Conservation (phyloP, 2,329 filamentous ascomycete genomes). For the Myrmaecium sp. region DNA sequence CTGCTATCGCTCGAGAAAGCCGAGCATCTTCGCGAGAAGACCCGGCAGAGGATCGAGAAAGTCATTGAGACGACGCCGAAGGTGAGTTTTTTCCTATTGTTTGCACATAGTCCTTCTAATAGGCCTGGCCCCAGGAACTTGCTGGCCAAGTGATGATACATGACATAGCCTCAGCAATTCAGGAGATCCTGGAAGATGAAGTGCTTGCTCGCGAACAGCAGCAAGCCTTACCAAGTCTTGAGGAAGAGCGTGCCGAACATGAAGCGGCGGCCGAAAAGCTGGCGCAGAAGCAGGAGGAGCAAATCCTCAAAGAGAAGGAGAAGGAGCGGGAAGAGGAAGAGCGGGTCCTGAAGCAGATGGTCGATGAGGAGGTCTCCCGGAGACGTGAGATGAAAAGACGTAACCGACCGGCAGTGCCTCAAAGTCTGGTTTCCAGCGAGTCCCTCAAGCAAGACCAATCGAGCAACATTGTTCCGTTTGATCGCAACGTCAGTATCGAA, state of each 20-base stretch:
- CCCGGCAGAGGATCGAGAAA: constrained; percentile 51
- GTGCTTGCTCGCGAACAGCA: constrained; percentile 59
- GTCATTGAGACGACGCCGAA: constrained; percentile 54
- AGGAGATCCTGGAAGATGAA: constrained; percentile 70
- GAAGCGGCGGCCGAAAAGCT: constrained; percentile 52
- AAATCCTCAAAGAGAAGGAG: constrained; percentile 22
- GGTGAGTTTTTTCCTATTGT: too few relatives aligned
- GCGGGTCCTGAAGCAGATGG: constrained; percentile 49
- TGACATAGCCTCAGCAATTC: constrained; percentile 41
- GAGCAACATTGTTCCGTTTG: constrained; percentile 41
- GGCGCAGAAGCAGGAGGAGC: constrained; percentile 29
- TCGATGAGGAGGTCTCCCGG: constrained; percentile 54
- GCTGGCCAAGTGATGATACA: constrained; percentile 49
- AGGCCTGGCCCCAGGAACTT: too few relatives aligned
- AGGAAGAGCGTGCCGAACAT: constrained; percentile 73
- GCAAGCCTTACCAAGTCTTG: constrained; percentile 64
- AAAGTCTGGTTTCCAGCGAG: too few relatives aligned
- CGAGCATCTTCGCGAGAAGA: constrained; percentile 49
- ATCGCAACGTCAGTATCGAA: constrained; percentile 46
- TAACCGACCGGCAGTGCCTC: constrained; percentile 19
- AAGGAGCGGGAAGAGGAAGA: constrained; percentile 49
- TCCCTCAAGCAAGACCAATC: constrained; percentile 17
- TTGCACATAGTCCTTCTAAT: too few relatives aligned
- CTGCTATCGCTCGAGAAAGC: constrained; percentile 51
- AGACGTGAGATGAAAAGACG: constrained; percentile 50